Conservation (phyloP, 2,329 filamentous ascomycete species). For the Xylaria digitata region DNA sequence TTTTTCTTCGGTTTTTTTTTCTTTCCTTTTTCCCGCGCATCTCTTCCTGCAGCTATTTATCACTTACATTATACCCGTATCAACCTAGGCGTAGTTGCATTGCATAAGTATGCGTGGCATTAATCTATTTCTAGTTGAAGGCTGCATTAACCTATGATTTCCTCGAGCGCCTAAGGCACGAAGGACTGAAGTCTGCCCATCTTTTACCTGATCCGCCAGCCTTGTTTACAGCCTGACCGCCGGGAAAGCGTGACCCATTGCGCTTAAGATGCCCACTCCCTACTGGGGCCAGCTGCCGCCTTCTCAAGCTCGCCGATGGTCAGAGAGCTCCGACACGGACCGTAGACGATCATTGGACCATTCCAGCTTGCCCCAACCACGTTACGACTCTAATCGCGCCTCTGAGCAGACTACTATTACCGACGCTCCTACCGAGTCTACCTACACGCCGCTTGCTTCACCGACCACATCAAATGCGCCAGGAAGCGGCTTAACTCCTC, state of each 20-base stretch:
- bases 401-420: constrained; percentile 68
- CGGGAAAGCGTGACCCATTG: constrained; percentile 34
- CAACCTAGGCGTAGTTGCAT: constrained; percentile 37
- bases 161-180: constrained; percentile 33
- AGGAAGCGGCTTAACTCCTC: constrained; percentile 65
- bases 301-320: constrained; percentile 58
- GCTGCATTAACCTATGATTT: constrained; percentile 39
- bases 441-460: constrained; percentile 67
- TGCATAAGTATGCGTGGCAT: constrained; percentile 58
- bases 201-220: constrained; percentile 40
- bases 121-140: constrained; percentile 52
- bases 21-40: constrained; percentile 7
- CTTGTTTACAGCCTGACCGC: constrained; percentile 45
- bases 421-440: constrained; percentile 67
- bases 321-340: constrained; percentile 51
- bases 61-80: constrained; percentile 27
- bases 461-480: constrained; percentile 64
- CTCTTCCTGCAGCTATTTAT: constrained; percentile 20
- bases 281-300: constrained; percentile 71
- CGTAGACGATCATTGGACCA: constrained; percentile 52
- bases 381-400: constrained; percentile 57
- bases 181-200: constrained; percentile 35
- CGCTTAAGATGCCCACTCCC: constrained; percentile 58
- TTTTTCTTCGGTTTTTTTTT: constrained; percentile 6
- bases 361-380: constrained; percentile 50